Conservation (phyloP, 1,139 yeast genomes). For the Hemisphaericaspora lyxosophila region DNA sequence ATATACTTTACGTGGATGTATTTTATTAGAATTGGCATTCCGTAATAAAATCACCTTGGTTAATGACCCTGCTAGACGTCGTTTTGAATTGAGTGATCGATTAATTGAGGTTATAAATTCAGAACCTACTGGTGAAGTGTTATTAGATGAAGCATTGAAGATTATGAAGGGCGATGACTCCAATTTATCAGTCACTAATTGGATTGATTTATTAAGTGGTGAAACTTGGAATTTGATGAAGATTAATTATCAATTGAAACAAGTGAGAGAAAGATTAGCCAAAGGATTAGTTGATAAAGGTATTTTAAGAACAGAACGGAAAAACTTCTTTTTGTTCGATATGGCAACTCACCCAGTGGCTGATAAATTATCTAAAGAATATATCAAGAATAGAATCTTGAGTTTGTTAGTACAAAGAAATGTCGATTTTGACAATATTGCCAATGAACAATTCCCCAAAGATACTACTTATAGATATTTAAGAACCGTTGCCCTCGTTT, state of each 20-base stretch:
- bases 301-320: constrained; percentile 91
- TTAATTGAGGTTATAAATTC: constrained; percentile 83
- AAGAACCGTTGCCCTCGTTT: constrained; percentile 78
- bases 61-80: constrained; percentile 89
- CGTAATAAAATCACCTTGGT: constrained; percentile 86
- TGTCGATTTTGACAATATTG: constrained; percentile 47
- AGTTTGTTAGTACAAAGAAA: constrained; percentile 71
- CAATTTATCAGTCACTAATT: constrained; percentile 76
- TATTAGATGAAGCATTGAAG: constrained; percentile 88
- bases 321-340: constrained; percentile 89
- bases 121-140: constrained; percentile 89
- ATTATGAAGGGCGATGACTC: constrained; percentile 84
- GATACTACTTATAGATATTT: constrained; percentile 68
- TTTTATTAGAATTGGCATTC: constrained; percentile 85
- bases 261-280: constrained; percentile 93
- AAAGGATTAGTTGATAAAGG: constrained; percentile 98
- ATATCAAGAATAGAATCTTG: constrained; percentile 72
- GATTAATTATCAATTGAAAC: constrained; percentile 91
- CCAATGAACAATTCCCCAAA: constrained; percentile 65
- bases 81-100: constrained; percentile 86
- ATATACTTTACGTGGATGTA: constrained; percentile 93
- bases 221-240: constrained; percentile 98
- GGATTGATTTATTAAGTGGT: constrained; percentile 93
- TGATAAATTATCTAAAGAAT: constrained; percentile 78
- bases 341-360: constrained; percentile 99